Conservation (phyloP, 331 rosid species). For the Phaseolus coccineus region DNA sequence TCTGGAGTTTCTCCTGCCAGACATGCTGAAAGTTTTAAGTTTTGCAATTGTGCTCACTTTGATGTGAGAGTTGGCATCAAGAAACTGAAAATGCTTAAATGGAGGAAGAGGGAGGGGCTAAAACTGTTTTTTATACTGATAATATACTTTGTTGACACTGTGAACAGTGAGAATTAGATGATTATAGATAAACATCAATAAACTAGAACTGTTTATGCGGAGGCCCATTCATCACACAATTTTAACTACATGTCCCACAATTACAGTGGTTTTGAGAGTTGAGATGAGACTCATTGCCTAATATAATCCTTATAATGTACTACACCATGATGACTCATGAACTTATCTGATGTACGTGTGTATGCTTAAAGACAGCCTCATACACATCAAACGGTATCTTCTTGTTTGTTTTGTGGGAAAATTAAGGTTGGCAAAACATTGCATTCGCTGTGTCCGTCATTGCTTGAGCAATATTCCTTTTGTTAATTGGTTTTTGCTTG, state of each 20-base stretch:
- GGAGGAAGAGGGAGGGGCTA: not conserved
- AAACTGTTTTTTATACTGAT: not conserved
- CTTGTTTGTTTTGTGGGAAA: not conserved
- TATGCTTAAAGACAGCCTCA: not conserved
- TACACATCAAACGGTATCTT: not conserved
- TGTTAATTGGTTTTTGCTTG: not conserved
- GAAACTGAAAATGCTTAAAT: not conserved
- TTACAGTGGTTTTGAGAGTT: not conserved
- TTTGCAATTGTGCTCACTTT: not conserved
- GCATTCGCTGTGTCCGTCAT: not conserved
- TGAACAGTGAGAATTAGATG: not conserved
- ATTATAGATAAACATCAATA: not conserved
- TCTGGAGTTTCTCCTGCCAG: not conserved
- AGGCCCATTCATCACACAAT: not conserved
- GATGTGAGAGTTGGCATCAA: not conserved
- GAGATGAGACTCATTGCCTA: not conserved
- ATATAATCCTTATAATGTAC: not conserved
- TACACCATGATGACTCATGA: constrained; percentile 13
- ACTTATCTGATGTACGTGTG: not conserved
- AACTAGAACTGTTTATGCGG: not conserved
- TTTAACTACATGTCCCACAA: not conserved
- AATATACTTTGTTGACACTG: not conserved
- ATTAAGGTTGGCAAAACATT: constrained; percentile 19
- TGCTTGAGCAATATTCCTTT: not conserved
- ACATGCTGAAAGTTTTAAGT: not conserved